A percentile compares a stretch with the other conserved stretches of the same genome.
phyloP scores from a whole-genome alignment of 352 stramenopile species.

The Phytophthora niederhauseri region DNA sequence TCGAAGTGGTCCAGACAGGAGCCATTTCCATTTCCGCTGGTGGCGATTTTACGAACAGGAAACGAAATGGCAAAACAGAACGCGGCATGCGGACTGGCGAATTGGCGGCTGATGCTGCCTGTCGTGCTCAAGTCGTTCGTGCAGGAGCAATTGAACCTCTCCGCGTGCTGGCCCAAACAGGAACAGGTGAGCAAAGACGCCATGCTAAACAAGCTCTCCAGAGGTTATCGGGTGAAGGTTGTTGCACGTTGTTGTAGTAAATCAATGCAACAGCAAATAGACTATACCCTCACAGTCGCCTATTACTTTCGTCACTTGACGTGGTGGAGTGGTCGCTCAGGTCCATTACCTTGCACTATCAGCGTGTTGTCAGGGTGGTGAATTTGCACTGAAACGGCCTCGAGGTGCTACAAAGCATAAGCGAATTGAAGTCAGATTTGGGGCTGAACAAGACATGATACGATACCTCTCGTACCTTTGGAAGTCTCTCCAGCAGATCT shows the following conservation, averaged over 20 bases:
- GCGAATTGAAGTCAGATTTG: not conserved
- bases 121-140: too few relatives aligned
- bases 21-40: too few relatives aligned
- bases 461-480: conserved; percentile 44
- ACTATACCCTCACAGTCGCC: not conserved
- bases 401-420: conserved; percentile 37
- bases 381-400: conserved; percentile 41
- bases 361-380: conserved; percentile 50
- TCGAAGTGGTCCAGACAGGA: too few relatives aligned
- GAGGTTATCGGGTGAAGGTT: too few relatives aligned
- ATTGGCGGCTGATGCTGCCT: too few relatives aligned
- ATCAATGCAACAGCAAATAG: not conserved
- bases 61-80: too few relatives aligned
- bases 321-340: conserved; percentile 50
- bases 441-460: not conserved
- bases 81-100: too few relatives aligned
- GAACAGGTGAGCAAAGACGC: too few relatives aligned
- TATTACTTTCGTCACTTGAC: not conserved
- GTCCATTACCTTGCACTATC: conserved; percentile 58
- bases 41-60: too few relatives aligned
- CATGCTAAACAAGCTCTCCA: too few relatives aligned
- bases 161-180: too few relatives aligned
- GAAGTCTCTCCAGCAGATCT: conserved; percentile 53
- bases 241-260: not conserved
- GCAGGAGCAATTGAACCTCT: too few relatives aligned